These are phyloP conservation scores for Penicillium sp. DNA, from an alignment of 2,329 filamentous ascomycete species.

Conservation along the genomic window DNA sequence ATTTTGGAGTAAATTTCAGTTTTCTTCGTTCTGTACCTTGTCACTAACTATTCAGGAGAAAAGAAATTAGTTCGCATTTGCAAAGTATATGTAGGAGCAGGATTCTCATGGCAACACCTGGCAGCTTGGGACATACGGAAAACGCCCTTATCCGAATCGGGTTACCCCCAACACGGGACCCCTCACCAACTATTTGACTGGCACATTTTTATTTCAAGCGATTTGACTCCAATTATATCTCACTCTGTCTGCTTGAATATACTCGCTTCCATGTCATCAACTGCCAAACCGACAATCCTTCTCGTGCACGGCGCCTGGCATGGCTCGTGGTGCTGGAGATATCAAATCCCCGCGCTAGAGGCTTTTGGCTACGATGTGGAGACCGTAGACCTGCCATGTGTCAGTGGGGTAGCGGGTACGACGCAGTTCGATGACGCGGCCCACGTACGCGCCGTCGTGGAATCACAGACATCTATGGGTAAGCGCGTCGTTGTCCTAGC, in stretches of 20 bases:
- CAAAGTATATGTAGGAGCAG: too few relatives aligned
- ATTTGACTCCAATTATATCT: not conserved
- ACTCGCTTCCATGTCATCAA: not conserved
- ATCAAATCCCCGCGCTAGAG: slow-evolving; percentile 1
- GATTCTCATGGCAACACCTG: too few relatives aligned
- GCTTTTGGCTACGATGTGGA: not conserved
- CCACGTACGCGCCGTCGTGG: not conserved
- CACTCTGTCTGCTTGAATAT: not conserved
- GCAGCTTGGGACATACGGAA: too few relatives aligned
- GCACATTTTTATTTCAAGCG: not conserved
- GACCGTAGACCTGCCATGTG: not conserved
- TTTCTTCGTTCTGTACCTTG: not conserved
- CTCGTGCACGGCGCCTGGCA: slow-evolving; percentile 3
- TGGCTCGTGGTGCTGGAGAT: slow-evolving; percentile 4
- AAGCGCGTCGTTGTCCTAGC: not conserved
- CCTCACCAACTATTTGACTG: too few relatives aligned
- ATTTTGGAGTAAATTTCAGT: not conserved
- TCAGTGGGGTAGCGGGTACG: not conserved
- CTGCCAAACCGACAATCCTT: not conserved
- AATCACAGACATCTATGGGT: not conserved
- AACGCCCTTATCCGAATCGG: too few relatives aligned
- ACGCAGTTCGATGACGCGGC: not conserved
- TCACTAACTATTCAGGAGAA: too few relatives aligned
- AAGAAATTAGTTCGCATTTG: too few relatives aligned
- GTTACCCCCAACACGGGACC: too few relatives aligned